Base-by-base conservation (phyloP, 305 asterid species). In the Fraxinus greggii region DNA sequence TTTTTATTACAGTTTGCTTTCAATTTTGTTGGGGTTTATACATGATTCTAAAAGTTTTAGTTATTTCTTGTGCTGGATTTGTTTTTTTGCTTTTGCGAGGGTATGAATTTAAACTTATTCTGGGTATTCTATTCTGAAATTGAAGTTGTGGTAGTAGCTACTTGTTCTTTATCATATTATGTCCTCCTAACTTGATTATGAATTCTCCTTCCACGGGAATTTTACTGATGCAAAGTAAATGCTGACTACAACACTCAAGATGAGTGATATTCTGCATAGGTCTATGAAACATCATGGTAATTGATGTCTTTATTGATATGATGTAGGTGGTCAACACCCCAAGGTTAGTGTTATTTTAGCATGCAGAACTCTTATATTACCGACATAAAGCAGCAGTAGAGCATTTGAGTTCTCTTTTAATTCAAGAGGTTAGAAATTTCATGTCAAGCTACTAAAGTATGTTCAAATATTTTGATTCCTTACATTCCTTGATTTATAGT, bases 301-400 rank as follows among this genome's bases (percentile, higher is more conserved):
- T 51, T 51, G 54, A 17, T 81, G 77, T 26, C 72, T 81, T 81
- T 78, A 65, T 40, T 48, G 31, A 78, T 85, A 38, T 84, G 65
- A 48, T 83, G 81, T 80, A 92, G 98, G 98, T 32, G 76, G 89
- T 79, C 90, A 85, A 80, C 98, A 96, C 85, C 97, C 95, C 67
- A 96, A 94, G 87, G 92, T 94, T 81, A 98, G 97, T 85, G 90
- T 90, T 51, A 76, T 94, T 72, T 89, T 96, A 88, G 94, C 97
- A 51, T 94, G 98, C 94, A 90, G 93, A 76, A 94, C 95, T 51
- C 97, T 93, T 83, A 91, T 96, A 98, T 92, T 92, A 89, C 83
- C 91, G 91, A 51, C 88, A 72, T 74, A 94, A 93, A 87, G 91
- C 98, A 79, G 82, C 80, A 40, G 83, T 51, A 35, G 98, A 96